Base-by-base conservation (phyloP, 2,329 filamentous ascomycete genomes). In the Tolypocladium ovalisporum region DNA sequence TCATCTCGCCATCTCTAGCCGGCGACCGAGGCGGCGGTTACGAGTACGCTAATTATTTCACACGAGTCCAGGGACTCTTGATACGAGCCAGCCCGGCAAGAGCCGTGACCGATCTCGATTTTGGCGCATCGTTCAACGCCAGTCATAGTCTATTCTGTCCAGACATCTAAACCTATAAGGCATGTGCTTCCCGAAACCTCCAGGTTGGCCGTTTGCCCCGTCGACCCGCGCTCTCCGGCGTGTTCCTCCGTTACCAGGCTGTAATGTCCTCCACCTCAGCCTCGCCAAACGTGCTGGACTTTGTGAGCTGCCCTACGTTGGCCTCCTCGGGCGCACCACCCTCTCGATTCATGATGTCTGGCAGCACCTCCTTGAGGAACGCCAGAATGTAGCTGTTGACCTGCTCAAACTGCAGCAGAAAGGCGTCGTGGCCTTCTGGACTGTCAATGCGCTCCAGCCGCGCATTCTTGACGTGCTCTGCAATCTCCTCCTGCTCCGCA, bases 221-320 rank as follows among this genome's bases (percentile, higher is more conserved):
- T 10, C 19, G 10, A 15, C 44, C 12, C n/a, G 17, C 15, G 2
- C 27, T 17, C 15, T 27, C 27, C 10, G 3, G 40, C 40, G 8
- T 17, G 42, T 9, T 27, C 24, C 22, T 47, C 42, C 42, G 13
- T 52, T 35, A 97, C 92, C 92, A 97, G 27, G 90, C 91, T 37
- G 91, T 96, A 64, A 97, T 96, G 69, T 97, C 94, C 60, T 93
- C 93, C 24, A 97, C 90, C 73, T 97, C 94, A 1, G 90, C 92
- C 74, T 97, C 92, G 19, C 93, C 92, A 76, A 97, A 96, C 0
- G 89, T 94, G 73, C 91, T 96, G 57, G 83, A 91, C 77, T 96
- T 96, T 22, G 83, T 90, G 61, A 92, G 72, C 64, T 83, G 75
- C 19, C 84, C 85, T 8, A 84, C 78, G 59, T 78, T 75, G 61